phyloP scores from a whole-genome alignment of 805 yeast genomes.

The Wickerhamiella qilinensis region DNA sequence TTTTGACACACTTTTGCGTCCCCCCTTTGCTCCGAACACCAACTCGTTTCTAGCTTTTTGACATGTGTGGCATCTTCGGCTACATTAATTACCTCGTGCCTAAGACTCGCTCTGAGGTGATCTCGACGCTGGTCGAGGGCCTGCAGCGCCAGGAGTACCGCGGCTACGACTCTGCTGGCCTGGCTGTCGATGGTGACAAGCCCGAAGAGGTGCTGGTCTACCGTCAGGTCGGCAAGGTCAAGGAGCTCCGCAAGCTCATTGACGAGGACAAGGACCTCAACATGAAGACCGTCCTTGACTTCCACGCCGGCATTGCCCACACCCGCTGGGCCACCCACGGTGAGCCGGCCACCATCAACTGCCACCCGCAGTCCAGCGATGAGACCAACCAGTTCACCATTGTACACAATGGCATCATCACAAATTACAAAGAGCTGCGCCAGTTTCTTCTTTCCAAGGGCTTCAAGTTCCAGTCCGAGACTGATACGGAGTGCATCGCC shows the following conservation, averaged over 20 bases:
- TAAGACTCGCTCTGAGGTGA: constrained; percentile 79
- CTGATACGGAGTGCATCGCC: constrained; percentile 97
- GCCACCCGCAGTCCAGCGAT: constrained; percentile 95
- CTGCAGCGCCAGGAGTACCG: constrained; percentile 78
- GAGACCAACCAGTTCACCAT: constrained; percentile 66
- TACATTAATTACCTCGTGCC: constrained; percentile 92
- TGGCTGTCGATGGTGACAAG: constrained; percentile 84
- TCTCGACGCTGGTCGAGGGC: constrained; percentile 68
- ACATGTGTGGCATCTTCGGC: constrained; percentile 84
- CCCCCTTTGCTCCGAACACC: no score
- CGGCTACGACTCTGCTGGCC: constrained; percentile 96
- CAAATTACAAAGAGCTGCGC: constrained; percentile 84
- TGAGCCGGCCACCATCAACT: constrained; percentile 66
- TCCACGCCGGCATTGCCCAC: constrained; percentile 95
- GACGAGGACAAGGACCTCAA: constrained; percentile 30
- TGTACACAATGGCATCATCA: constrained; percentile 96
- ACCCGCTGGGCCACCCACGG: constrained; percentile 99
- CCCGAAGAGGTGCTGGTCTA: constrained; percentile 53
- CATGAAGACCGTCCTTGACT: constrained; percentile 42
- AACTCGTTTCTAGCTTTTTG: neutral
- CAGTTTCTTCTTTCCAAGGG: constrained; percentile 71
- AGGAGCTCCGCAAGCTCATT: constrained; percentile 52
- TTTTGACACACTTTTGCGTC: no score
- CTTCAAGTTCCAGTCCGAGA: constrained; percentile 69
- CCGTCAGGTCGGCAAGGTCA: constrained; percentile 86